Base-by-base conservation (phyloP, 441 rosid genomes). In the Gossypium laxum region DNA sequence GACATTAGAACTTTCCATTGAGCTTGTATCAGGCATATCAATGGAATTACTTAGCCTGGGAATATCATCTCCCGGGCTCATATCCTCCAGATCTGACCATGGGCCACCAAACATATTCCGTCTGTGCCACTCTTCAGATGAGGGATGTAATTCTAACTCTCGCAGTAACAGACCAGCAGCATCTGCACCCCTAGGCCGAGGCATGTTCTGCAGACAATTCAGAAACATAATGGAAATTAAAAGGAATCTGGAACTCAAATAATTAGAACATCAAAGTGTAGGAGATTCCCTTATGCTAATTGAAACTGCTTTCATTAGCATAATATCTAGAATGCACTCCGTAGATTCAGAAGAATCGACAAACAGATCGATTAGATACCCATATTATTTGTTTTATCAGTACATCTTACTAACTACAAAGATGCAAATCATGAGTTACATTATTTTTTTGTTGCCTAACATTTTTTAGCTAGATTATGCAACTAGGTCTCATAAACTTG, bases 161-260 rank as follows among this genome's bases (percentile, higher is more conserved):
- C 98, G 90, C 47, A 95, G 95, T 73, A 95, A 83, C 75, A 95
- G 85, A 54, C 98, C 99, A 74, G 99, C 99, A 58, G 97, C 98
- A 87, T 92, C 99, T 38, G 97, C 98, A 79, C 96, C 99, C 83
- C 99, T 88, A 60, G 98, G 99, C 71, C 96, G 87, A 67, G 99
- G 99, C 99, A 95, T 95, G 81, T 89, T 92, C 99, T 95, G 83
- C 24, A 61, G 58, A 70, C 67, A 75, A 62, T 76, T 75, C 63
- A 62, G 55, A 34, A 26, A 43, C 48, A 21, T 8, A 72, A 50
- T 5, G 43, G 15, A 60, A 56, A 41, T 51, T 21, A 56, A 7
- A 18, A 14, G 45, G 15, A 57, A 34, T 22, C 1, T 0, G 34
- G 28, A 19, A 32, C 30, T 18, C 56, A 22, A 50, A 45, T 5